Evolutionary conservation across 352 stramenopile species (phyloP).

Genomic region (Phytopythium chamaehyphon): DNA sequence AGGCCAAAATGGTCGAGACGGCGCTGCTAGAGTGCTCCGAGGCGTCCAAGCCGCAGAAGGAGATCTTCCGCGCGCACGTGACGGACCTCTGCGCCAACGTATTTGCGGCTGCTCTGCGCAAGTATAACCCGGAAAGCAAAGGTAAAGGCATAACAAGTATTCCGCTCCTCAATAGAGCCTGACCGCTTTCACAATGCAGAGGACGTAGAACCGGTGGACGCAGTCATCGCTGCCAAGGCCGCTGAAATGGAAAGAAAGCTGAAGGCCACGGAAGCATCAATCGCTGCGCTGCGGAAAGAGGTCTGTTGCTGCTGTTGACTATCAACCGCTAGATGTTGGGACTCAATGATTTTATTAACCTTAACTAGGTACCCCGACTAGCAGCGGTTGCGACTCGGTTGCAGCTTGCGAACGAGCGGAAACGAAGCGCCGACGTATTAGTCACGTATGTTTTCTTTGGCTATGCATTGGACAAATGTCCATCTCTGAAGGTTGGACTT

Average conservation of each 20-base stretch:
- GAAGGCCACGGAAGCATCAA: slow-evolving; percentile 42
- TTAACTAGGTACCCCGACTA: slow-evolving; percentile 41
- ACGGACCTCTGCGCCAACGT: slow-evolving; percentile 71
- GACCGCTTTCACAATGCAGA: too few relatives aligned
- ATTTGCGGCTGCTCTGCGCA: slow-evolving; percentile 56
- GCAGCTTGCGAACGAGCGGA: slow-evolving; percentile 50
- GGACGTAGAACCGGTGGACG: slow-evolving; percentile 55
- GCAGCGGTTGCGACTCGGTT: slow-evolving; percentile 45
- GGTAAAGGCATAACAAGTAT: slow-evolving; percentile 21
- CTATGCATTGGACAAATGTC: not conserved
- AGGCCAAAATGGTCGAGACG: slow-evolving; percentile 45
- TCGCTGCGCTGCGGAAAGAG: slow-evolving; percentile 57
- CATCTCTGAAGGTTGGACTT: not conserved
- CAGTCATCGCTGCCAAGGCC: slow-evolving; percentile 32
- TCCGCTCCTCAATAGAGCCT: too few relatives aligned
- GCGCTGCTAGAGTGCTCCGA: slow-evolving; percentile 45
- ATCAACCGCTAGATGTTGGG: not conserved
- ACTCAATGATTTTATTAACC: not conserved
- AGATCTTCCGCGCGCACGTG: slow-evolving; percentile 75
- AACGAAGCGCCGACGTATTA: slow-evolving; percentile 47
- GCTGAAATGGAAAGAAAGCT: slow-evolving; percentile 45
- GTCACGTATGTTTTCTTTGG: slow-evolving; percentile 26
- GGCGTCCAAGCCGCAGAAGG: slow-evolving; percentile 53
- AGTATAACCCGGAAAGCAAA: slow-evolving; percentile 69
- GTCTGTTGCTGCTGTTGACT: slow-evolving; percentile 10